Evolutionary conservation across 2,329 filamentous ascomycete species (phyloP).

Genomic region (Keithomyces neogunnii): DNA sequence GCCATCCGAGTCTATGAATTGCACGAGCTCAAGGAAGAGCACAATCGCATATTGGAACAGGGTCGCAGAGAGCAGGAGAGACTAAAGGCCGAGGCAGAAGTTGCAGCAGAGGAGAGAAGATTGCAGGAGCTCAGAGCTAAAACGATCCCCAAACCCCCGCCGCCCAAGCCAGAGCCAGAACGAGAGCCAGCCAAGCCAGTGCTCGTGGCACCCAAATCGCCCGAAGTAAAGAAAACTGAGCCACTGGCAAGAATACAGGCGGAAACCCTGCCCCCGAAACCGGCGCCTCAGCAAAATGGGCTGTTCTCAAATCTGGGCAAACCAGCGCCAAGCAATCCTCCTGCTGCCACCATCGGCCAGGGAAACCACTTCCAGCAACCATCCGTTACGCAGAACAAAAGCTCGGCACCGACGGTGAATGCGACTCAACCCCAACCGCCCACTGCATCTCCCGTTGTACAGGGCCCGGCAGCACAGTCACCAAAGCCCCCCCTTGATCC

Average conservation of each 20-base stretch:
- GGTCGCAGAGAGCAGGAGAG: slow-evolving; percentile 39
- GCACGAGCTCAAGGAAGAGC: slow-evolving; percentile 37
- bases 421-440: slow-evolving; percentile 2
- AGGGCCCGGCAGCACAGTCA: slow-evolving; percentile 1
- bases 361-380: neutral
- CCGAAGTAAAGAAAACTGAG: slow-evolving; percentile 13
- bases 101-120: slow-evolving; percentile 38
- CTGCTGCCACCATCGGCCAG: neutral
- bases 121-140: slow-evolving; percentile 39
- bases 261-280: neutral
- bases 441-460: neutral
- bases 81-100: slow-evolving; percentile 32
- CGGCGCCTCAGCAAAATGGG: slow-evolving; percentile 11
- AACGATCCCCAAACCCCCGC: slow-evolving; percentile 34
- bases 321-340: slow-evolving; percentile 9
- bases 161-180: slow-evolving; percentile 25
- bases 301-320: slow-evolving; percentile 15
- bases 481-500: slow-evolving; percentile 5
- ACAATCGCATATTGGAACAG: slow-evolving; percentile 32
- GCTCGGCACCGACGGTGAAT: neutral
- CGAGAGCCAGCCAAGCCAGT: slow-evolving; percentile 11
- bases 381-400: neutral
- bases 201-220: neutral
- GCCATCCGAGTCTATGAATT: slow-evolving; percentile 40
- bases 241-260: slow-evolving; percentile 3